Evolutionary conservation across 129 eudicot genomes (phyloP).

Genomic region (Chrysanthemum makinoi): DNA sequence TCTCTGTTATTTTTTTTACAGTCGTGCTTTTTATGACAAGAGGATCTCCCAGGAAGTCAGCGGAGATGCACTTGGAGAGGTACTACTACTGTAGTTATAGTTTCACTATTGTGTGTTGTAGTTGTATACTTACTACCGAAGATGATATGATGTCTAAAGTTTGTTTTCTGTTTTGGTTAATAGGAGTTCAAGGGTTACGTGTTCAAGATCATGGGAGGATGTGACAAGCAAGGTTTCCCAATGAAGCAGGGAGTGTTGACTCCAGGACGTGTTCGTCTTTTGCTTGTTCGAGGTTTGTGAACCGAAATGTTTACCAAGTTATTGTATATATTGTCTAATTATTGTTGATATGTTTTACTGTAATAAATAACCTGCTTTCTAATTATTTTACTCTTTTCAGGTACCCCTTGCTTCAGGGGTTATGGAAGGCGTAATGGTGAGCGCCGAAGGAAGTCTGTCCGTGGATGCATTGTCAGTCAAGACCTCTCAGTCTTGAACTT

Average conservation of each 20-base stretch:
- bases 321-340: not conserved
- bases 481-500: conserved; percentile 75
- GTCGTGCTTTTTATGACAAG: conserved; percentile 83
- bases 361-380: too few relatives aligned
- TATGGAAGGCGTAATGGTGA: conserved; percentile 82
- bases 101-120: not conserved
- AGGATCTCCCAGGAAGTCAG: conserved; percentile 93
- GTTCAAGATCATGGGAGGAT: conserved; percentile 88
- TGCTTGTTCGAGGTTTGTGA: conserved; percentile 61
- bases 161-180: not conserved
- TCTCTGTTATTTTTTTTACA: conserved; percentile 13
- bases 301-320: not conserved
- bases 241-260: conserved; percentile 92
- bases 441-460: conserved; percentile 80
- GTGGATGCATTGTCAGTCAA: conserved; percentile 87
- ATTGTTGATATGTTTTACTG: not conserved
- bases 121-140: not conserved
- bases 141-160: not conserved
- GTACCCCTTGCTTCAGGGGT: conserved; percentile 86
- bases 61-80: conserved; percentile 91
- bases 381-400: conserved; percentile 15
- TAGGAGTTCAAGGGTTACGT: conserved; percentile 86
- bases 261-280: conserved; percentile 83
- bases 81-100: conserved; percentile 9
- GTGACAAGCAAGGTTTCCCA: conserved; percentile 91